Base-by-base conservation (phyloP, 768 basidiomycete species). In the Auricularia cornea region DNA sequence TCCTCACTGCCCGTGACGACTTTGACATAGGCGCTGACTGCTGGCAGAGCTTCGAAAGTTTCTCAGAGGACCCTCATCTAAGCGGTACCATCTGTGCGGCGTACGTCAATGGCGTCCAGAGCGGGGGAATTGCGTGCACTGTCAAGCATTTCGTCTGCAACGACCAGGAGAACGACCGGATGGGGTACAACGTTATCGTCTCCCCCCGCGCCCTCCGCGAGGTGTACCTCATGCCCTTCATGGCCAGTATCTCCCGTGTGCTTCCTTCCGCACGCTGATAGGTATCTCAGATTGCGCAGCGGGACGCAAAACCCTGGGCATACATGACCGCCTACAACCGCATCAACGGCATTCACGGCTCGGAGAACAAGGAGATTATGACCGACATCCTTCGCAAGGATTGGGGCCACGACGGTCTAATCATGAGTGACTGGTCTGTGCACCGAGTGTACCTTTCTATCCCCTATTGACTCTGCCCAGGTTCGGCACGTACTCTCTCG, bases 121-220 rank as follows among this genome's bases (percentile, higher is more conserved):
- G 73, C 23, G 82, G 83, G n/a, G 90, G 90, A 1, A 84, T 94
- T 54, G 88, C 86, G 23, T 80, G 84, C 4, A 80, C 87, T 3
- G 87, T 92, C 77, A 93, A 93, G 71, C 92, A 93, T 70, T 92
- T 89, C 66, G 84, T 87, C 86, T 87, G 82, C 28, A 93, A 92
- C 68, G 91, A 93, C 76, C 90, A 91, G 72, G 90, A 92, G 71
- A 81, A 90, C 65, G 88, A 89, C 68, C 81, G 88, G 11, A 80
- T 83, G 73, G 87, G 74, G 30, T 89, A 84, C 66, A 77, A 84
- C 69, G 77, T 76, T 41, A 72, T 84, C 65, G 72, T 83, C 67
- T 75, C 77, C 62, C 78, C 79, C 66, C 76, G 82, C 32, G 81
- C 82, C 3, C 75, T 86, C 31, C 71, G 84, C n/a, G 84, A 85